These are phyloP conservation scores for Boletellus sp. DNA, from an alignment of 768 basidiomycete species.

Conservation along the genomic window DNA sequence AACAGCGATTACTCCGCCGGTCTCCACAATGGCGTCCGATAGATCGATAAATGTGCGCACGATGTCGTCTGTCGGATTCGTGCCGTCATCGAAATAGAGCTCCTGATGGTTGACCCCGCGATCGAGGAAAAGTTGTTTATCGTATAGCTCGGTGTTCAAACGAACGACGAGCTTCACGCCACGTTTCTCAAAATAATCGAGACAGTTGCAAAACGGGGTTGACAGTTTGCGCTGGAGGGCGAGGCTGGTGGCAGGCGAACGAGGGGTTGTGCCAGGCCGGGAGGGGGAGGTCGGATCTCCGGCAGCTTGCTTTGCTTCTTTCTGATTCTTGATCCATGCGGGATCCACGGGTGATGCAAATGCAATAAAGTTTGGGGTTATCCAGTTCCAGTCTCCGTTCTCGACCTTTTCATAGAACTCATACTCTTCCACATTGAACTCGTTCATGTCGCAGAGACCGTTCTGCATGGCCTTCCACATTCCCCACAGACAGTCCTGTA, in stretches of 20 bases:
- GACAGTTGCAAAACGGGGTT: constrained; percentile 80
- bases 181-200: constrained; percentile 88
- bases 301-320: constrained; percentile 49
- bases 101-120: constrained; percentile 87
- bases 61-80: constrained; percentile 95
- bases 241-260: constrained; percentile 37
- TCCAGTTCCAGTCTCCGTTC: constrained; percentile 95
- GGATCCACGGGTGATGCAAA: constrained; percentile 90
- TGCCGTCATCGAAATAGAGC: constrained; percentile 97
- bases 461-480: constrained; percentile 90
- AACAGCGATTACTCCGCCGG: constrained; percentile 80
- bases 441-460: constrained; percentile 89
- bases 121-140: constrained; percentile 73
- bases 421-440: constrained; percentile 90
- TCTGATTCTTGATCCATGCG: constrained; percentile 73
- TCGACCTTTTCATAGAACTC: constrained; percentile 94
- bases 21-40: constrained; percentile 72
- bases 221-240: constrained; percentile 77
- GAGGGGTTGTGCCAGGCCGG: constrained; percentile 23
- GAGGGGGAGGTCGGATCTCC: constrained; percentile 25
- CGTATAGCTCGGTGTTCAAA: constrained; percentile 90
- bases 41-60: constrained; percentile 87
- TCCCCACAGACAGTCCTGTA: constrained; percentile 89
- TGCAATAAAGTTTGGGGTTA: constrained; percentile 88
- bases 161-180: constrained; percentile 90